Percentiles rank a stretch among this genome's conserved stretches.
phyloP scores from a whole-genome alignment of 768 basidiomycete species.

The Suillus subaureus region DNA sequence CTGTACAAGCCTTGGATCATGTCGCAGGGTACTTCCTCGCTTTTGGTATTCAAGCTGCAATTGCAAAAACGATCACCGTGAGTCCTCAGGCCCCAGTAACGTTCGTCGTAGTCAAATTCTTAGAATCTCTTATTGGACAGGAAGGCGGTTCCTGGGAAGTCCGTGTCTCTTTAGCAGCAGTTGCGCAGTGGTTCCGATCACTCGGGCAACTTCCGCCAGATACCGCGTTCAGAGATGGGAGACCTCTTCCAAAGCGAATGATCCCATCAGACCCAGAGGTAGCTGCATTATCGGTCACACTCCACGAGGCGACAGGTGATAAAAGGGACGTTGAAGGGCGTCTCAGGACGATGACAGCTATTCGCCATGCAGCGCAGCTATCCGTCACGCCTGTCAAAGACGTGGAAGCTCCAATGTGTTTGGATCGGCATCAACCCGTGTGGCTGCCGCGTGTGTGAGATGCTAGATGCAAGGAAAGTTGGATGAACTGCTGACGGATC shows the following conservation, averaged over 20 bases:
- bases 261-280: slow-evolving; percentile 43
- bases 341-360: slow-evolving; percentile 38
- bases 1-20: slow-evolving; percentile 63
- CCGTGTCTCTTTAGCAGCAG: slow-evolving; percentile 57
- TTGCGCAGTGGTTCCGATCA: slow-evolving; percentile 58
- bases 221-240: slow-evolving; percentile 43
- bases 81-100: slow-evolving; percentile 14
- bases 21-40: slow-evolving; percentile 60
- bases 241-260: slow-evolving; percentile 39
- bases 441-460: slow-evolving; percentile 12
- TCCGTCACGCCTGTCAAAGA: slow-evolving; percentile 45
- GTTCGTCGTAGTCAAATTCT: neutral
- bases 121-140: slow-evolving; percentile 30
- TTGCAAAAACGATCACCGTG: slow-evolving; percentile 54
- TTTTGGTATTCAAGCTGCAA: slow-evolving; percentile 58
- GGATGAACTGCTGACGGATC: neutral
- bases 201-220: slow-evolving; percentile 47
- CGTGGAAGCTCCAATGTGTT: slow-evolving; percentile 36
- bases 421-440: slow-evolving; percentile 31
- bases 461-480: neutral
- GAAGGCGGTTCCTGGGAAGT: slow-evolving; percentile 66
- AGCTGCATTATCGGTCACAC: slow-evolving; percentile 28
- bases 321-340: slow-evolving; percentile 12
- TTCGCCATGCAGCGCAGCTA: slow-evolving; percentile 49
- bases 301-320: slow-evolving; percentile 27